Base-by-base conservation (phyloP, 2,329 filamentous ascomycete species). In the Fusarium nematophilum region DNA sequence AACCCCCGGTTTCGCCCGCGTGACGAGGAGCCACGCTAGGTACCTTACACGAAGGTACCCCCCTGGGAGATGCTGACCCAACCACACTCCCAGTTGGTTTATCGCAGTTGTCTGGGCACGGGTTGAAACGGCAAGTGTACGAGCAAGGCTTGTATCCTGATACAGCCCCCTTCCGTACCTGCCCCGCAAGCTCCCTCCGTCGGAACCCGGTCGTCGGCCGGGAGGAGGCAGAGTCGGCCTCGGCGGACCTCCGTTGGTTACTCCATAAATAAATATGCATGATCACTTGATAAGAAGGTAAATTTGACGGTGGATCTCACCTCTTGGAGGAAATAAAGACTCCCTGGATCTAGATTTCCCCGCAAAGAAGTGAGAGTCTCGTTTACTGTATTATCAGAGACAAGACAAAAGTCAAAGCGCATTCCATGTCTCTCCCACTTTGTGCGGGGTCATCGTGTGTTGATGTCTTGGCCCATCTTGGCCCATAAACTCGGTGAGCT, bases 1-100 rank as follows among this genome's bases (percentile, higher is more conserved):
- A 64, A 21, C 21, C 64, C 66, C 66, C 66, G 66, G 57, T 56
- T 69, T 68, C 43, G 62, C 66, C 66, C 66, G 66, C 57, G 50
- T 63, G 53, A 65, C 37, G 39, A 59, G 15, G 25, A 30, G 33
- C 18, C 48, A 53, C 34, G 25, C 18, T n/a, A 36, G 36, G 46
- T 49, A 43, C 53, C 30, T 14, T n/a, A 47, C 47, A 13, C 8
- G 21, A 62, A 39, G 21, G 36, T 46, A 46, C 18, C 15, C 36
- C 15, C 23, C 3, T 15, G 9, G n/a, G n/a, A n/a, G 2, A n/a
- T 26, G 21, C 37, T 3, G 8, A 27, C 21, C 17, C n/a, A n/a
- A n/a, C n/a, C n/a, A n/a, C n/a, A n/a, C n/a, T n/a, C n/a, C n/a
- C n/a, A n/a, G 38, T 54, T 59, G 57, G 57, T 15, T 53, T 6